A percentile compares a stretch with the other conserved stretches of the same genome.
Evolutionary conservation across 176 grass and related monocot species (phyloP).

Genomic region (Ampelocalamus luodianensis): DNA sequence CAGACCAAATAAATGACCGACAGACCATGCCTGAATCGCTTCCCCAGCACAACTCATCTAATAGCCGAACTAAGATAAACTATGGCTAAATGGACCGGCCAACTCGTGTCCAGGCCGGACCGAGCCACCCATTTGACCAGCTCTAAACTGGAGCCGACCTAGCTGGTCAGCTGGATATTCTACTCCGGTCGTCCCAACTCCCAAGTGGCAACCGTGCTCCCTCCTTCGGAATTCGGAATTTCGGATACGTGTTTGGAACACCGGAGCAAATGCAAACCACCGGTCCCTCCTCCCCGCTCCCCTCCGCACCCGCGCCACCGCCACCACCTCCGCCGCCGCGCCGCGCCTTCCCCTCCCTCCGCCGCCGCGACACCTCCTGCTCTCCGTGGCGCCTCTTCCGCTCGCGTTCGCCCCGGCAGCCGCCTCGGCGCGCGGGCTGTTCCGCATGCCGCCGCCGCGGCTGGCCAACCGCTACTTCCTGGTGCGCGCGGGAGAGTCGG

Average conservation of each 20-base stretch:
- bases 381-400: conserved; percentile 47
- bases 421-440: conserved; percentile 73
- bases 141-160: no score
- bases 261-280: conserved; percentile 35
- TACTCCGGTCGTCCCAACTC: not conserved
- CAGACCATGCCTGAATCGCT: no score
- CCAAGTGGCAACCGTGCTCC: not conserved
- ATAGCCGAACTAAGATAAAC: no score
- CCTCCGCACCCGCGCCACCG: not conserved
- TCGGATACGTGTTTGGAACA: not conserved
- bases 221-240: not conserved
- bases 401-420: conserved; percentile 34
- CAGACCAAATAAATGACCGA: no score
- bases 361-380: conserved; percentile 57
- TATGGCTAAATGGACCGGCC: no score
- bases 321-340: conserved; percentile 11
- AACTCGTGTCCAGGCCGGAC: no score
- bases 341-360: not conserved
- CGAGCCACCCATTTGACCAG: no score
- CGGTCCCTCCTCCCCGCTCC: conserved; percentile 21
- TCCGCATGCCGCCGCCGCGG: conserved; percentile 82
- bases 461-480: conserved; percentile 91
- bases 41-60: no score
- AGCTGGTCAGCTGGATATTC: conserved; percentile 17
- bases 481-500: conserved; percentile 84